These are phyloP conservation scores for Dipodascopsis uninucleata DNA, from an alignment of 805 yeast species.

Conservation along the genomic window DNA sequence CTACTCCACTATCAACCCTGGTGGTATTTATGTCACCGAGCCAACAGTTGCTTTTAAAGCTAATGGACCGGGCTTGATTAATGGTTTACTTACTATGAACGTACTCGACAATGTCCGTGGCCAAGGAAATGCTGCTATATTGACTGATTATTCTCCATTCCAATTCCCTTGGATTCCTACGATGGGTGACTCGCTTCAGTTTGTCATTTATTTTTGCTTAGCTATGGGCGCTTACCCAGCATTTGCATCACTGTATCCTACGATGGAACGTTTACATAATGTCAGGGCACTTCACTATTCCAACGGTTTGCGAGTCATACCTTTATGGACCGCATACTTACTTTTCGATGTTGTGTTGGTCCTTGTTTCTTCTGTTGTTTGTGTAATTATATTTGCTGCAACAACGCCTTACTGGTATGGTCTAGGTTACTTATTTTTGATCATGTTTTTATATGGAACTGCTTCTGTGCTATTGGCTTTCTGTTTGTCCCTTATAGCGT, in stretches of 20 bases:
- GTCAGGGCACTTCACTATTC: slow-evolving; percentile 40
- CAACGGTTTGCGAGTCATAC: slow-evolving; percentile 37
- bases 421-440: slow-evolving; percentile 35
- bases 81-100: slow-evolving; percentile 33
- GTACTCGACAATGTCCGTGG: slow-evolving; percentile 32
- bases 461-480: slow-evolving; percentile 34
- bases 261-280: slow-evolving; percentile 36
- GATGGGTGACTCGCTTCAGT: slow-evolving; percentile 37
- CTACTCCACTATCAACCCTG: slow-evolving; percentile 33
- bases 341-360: slow-evolving; percentile 31
- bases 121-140: slow-evolving; percentile 31
- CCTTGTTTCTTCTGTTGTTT: slow-evolving; percentile 31
- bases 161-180: slow-evolving; percentile 35
- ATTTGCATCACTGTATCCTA: slow-evolving; percentile 36
- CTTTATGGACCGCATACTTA: slow-evolving; percentile 37
- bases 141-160: slow-evolving; percentile 36
- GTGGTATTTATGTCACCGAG: slow-evolving; percentile 34
- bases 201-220: slow-evolving; percentile 36
- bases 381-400: slow-evolving; percentile 33
- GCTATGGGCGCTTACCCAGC: slow-evolving; percentile 40
- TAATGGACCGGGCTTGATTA: slow-evolving; percentile 28
- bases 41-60: slow-evolving; percentile 33
- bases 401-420: slow-evolving; percentile 31
- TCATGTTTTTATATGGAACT: slow-evolving; percentile 35
- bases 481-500: slow-evolving; percentile 35